Evolutionary conservation across 305 asterid genomes (phyloP), one percentile per base, ranked within the genome.

Genomic region (Fraxinus platypoda): DNA sequence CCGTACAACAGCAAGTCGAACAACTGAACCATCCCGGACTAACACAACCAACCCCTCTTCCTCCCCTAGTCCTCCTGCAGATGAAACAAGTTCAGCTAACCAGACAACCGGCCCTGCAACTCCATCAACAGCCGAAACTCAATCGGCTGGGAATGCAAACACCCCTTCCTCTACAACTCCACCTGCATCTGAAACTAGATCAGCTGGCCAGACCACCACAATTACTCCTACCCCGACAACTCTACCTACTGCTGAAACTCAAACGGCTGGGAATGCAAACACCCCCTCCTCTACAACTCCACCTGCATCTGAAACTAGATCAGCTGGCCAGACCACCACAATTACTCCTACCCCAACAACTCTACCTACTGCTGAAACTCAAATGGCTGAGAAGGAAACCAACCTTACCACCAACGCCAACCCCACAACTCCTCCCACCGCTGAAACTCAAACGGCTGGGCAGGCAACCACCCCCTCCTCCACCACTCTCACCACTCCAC

Each of bases 1-100:
- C 78, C 92, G 84, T 25, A 8, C 82, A 25, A 6, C 87, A n/a
- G 68, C 85, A 34, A 35, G 80, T 57, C 84, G 66, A 84, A 31
- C 43, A 2, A 41, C 59, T 1, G 49, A 68, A 76, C 6, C 62
- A 33, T 30, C 62, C 57, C 57, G 1, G 19, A 0, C 57, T 28
- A 26, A 59, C 26, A 59, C 43, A 2, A 37, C 75, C 41, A 9
- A 59, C 17, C 70, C 80, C 28, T 8, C 28, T 21, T 59, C 70
- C 70, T 21, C 68, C 26, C n/a, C 70, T 19, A 7, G 1, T 19
- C 13, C 72, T 23, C 72, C 72, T 23, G 33, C 72, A 62, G 72
- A 9, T 8, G 33, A 62, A 21, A 23, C 15, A 21, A 62, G 72
- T 62, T 62, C 33, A 26, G 6, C 17, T 62, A 11, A 31, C 72